Conservation (phyloP, 106 monocot species). For the Phalaenopsis aphrodite region DNA sequence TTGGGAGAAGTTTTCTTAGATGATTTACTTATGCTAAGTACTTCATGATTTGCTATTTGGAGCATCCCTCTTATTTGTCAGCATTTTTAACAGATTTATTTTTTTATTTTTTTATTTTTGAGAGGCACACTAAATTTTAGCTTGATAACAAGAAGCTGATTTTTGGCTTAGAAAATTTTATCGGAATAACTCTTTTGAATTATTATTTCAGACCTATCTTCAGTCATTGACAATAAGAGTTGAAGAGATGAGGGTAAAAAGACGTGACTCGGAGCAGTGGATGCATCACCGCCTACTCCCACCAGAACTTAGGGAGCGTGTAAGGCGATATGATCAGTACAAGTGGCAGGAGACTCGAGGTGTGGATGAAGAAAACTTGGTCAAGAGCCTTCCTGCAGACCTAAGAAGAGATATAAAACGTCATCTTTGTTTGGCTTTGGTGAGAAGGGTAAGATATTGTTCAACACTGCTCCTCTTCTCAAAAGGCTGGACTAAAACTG, state of each 20-base stretch:
- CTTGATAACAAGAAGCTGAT: background rate
- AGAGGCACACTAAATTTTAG: background rate
- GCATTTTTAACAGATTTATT: background rate
- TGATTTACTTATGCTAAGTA: background rate
- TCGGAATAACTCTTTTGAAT: background rate
- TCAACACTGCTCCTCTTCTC: background rate
- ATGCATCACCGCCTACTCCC: constrained; percentile 95
- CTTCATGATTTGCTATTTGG: background rate
- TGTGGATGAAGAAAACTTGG: constrained; percentile 81
- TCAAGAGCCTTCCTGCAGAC: constrained; percentile 67
- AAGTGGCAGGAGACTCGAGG: constrained; percentile 94
- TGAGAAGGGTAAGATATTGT: constrained; percentile 35
- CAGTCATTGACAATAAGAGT: constrained; percentile 70
- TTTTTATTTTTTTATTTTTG: background rate
- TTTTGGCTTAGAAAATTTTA: background rate
- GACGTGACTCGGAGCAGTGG: constrained; percentile 96
- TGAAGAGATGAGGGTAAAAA: constrained; percentile 93
- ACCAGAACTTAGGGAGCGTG: constrained; percentile 78
- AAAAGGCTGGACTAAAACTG: background rate
- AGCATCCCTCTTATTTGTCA: background rate
- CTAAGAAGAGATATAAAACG: constrained; percentile 74
- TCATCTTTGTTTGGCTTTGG: constrained; percentile 66
- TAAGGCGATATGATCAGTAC: constrained; percentile 92
- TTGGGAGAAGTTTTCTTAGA: background rate
- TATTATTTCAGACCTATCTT: constrained; percentile 71